Conservation (phyloP, 2,329 filamentous ascomycete genomes). For the Didymella glomerata region DNA sequence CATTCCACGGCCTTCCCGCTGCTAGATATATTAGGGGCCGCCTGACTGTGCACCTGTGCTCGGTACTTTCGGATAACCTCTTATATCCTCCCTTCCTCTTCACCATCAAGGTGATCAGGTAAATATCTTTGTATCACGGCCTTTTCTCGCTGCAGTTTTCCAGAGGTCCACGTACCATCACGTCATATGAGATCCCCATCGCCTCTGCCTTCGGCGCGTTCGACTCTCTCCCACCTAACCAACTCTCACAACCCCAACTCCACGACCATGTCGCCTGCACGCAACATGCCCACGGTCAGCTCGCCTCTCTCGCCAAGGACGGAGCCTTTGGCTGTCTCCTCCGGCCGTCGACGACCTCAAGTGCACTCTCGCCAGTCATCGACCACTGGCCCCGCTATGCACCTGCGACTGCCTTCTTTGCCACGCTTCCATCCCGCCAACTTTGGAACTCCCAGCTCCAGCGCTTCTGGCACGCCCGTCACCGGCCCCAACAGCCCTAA, state of each 20-base stretch:
- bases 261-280: constrained; percentile 41
- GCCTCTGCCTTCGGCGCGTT: constrained; percentile 32
- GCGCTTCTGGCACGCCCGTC: constrained; percentile 47
- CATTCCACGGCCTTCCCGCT: constrained; percentile 44
- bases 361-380: constrained; percentile 48
- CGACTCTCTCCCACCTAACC: constrained; percentile 32
- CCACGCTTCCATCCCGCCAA: constrained; percentile 64
- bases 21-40: constrained; percentile 43
- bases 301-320: constrained; percentile 48
- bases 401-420: constrained; percentile 58
- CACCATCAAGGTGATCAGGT: constrained; percentile 16
- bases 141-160: constrained; percentile 7
- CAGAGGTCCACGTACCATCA: constrained; percentile 34
- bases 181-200: constrained; percentile 40
- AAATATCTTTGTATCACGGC: constrained; percentile 8
- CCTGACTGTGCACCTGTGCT: constrained; percentile 32
- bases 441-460: constrained; percentile 55
- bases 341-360: constrained; percentile 45
- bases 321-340: constrained; percentile 48
- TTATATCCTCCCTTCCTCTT: constrained; percentile 16
- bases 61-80: constrained; percentile 19
- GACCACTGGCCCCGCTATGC: constrained; percentile 44
- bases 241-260: constrained; percentile 18
- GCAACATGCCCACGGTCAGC: constrained; percentile 44
- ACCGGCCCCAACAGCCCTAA: constrained; percentile 53